These are phyloP conservation scores for Silene conica DNA, from an alignment of 148 eudicot species.

Conservation along the genomic window DNA sequence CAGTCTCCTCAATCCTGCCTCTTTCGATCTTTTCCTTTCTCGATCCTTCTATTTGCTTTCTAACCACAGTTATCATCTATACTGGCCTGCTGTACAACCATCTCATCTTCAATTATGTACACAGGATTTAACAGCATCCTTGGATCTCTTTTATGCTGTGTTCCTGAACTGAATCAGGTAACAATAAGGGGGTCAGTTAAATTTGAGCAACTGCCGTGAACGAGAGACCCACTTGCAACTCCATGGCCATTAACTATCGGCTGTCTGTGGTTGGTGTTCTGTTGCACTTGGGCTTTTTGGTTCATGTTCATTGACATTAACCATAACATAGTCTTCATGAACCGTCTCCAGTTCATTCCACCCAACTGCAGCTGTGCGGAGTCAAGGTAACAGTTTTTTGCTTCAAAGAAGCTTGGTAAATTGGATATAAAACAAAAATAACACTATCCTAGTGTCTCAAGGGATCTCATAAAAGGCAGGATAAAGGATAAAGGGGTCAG, in stretches of 20 bases:
- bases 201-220: conserved; percentile 7
- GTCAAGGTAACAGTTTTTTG: conserved; percentile 32
- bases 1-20: neutral
- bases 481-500: no score
- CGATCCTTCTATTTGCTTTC: neutral
- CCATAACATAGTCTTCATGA: conserved; percentile 45
- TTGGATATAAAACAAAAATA: neutral
- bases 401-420: neutral
- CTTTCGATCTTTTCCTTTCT: neutral
- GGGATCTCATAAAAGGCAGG: no score
- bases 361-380: conserved; percentile 51
- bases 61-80: neutral
- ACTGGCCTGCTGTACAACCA: conserved; percentile 20
- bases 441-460: neutral
- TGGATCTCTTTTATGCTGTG: conserved; percentile 4
- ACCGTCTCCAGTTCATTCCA: conserved; percentile 60
- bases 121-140: conserved; percentile 9
- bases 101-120: conserved; percentile 16
- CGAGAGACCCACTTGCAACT: neutral
- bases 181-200: neutral
- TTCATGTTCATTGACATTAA: conserved; percentile 35
- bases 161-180: neutral
- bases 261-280: conserved; percentile 30
- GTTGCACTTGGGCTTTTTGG: conserved; percentile 50
- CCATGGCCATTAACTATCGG: conserved; percentile 32